Percentiles rank a stretch among this genome's conserved stretches.
phyloP scores from a whole-genome alignment of 495 filamentous ascomycete species.

The Lepidopterella palustris region DNA sequence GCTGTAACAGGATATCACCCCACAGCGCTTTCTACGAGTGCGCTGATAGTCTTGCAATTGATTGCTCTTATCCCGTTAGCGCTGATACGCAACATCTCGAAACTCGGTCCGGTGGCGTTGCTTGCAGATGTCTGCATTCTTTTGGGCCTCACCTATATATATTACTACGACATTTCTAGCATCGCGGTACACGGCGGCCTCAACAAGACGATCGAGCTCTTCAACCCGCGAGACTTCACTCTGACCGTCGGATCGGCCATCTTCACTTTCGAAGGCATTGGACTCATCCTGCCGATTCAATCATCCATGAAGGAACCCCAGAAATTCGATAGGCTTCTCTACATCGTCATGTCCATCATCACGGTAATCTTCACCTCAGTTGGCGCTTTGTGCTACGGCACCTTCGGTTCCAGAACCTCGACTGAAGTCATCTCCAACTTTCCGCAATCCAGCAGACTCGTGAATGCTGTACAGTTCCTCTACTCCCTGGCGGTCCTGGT shows the following conservation, averaged over 20 bases:
- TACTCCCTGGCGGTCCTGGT: conserved; percentile 59
- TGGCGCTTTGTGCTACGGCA: conserved; percentile 58
- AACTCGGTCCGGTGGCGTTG: conserved; percentile 53
- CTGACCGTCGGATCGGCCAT: conserved; percentile 58
- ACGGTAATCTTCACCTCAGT: conserved; percentile 58
- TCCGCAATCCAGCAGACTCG: conserved; percentile 54
- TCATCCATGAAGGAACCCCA: conserved; percentile 55
- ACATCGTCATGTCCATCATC: conserved; percentile 54
- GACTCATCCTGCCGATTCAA: conserved; percentile 59
- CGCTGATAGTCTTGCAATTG: conserved; percentile 52
- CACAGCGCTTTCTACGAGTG: conserved; percentile 39
- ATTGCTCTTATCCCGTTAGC: conserved; percentile 51
- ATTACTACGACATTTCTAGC: conserved; percentile 51
- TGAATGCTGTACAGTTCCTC: conserved; percentile 60
- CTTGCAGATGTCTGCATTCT: conserved; percentile 58
- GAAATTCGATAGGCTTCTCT: conserved; percentile 53
- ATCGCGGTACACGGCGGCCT: conserved; percentile 42
- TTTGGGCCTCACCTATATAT: conserved; percentile 58
- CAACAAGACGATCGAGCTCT: conserved; percentile 44
- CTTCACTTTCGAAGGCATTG: conserved; percentile 65
- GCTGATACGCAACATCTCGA: conserved; percentile 59
- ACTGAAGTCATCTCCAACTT: conserved; percentile 62
- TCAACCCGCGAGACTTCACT: conserved; percentile 56
- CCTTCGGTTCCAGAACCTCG: conserved; percentile 51
- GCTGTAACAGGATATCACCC: conserved; percentile 42